phyloP scores from a whole-genome alignment of 75 land plant species.

The Larix kaempferi region DNA sequence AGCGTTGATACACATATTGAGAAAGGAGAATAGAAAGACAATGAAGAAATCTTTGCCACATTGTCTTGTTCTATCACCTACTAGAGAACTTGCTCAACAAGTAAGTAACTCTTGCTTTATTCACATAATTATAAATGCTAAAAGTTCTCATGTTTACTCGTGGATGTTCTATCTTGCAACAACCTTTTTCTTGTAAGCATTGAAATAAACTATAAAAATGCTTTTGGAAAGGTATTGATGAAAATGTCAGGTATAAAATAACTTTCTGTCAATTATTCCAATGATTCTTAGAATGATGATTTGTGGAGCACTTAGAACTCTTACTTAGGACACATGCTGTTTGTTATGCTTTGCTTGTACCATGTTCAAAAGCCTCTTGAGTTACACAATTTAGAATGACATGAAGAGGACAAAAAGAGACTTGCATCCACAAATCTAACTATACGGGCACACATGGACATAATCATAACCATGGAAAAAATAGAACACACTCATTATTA shows the following conservation, averaged over 20 bases:
- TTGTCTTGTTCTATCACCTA: constrained; percentile 91
- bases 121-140: neutral
- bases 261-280: neutral
- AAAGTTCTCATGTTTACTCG: neutral
- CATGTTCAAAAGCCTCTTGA: too few relatives aligned
- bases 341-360: too few relatives aligned
- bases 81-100: constrained; percentile 93
- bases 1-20: constrained; percentile 77
- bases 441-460: too few relatives aligned
- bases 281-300: too few relatives aligned
- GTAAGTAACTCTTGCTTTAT: constrained; percentile 21
- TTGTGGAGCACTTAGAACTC: too few relatives aligned
- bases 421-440: too few relatives aligned
- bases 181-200: neutral
- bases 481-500: too few relatives aligned
- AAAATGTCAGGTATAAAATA: neutral
- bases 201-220: neutral
- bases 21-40: constrained; percentile 34
- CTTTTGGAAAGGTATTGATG: neutral
- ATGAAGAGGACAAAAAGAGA: too few relatives aligned
- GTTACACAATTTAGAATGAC: too few relatives aligned
- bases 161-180: neutral
- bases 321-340: too few relatives aligned
- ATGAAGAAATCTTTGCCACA: constrained; percentile 37
- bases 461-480: too few relatives aligned